Base-by-base conservation (phyloP, 2,329 filamentous ascomycete genomes). In the Seiridium unicorne region DNA sequence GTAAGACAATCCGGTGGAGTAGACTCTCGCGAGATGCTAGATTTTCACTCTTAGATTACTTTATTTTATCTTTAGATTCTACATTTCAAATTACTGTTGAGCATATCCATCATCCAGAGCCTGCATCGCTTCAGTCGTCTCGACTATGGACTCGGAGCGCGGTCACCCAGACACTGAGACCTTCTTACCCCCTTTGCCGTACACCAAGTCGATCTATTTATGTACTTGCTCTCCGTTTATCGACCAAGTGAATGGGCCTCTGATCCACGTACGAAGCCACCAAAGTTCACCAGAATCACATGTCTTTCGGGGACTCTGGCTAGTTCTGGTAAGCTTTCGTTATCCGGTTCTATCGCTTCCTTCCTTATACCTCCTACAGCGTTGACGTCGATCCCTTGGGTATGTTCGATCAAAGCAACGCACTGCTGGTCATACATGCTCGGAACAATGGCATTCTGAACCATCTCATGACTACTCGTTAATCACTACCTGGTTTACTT, bases 81-180 rank as follows among this genome's bases (percentile, higher is more conserved):
- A 26, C 18, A 26, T 26, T 26, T 26, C 18, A 26, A 26, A 26
- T 26, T 26, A 26, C 18, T 26, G 18, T 26, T 42, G 38, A 8
- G 38, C 7, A 42, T 42, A 7, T 42, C 38, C 38, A 13, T 42
- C 13, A 8, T 58, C 59, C 35, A 61, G 51, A 31, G 51, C 36
- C 48, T 51, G 35, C 11, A 58, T n/a, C 46, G 51, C 44, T 40
- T 58, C 60, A 26, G 55, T 55, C 36, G 60, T 61, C 38, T 58
- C 55, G 11, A 61, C 55, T 3, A 61, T 61, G 35, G 60, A 61
- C 51, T 61, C 51, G 44, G 58, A 61, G n/a, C 60, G 44, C 13
- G 60, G 60, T 49, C 47, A 32, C 11, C 40, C 46, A 9, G 35
- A 18, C 0, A 46, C 36, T 10, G 40, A 44, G 3, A 36, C n/a